These are phyloP conservation scores for Singerocomus rubriflavus DNA, from an alignment of 1,284 basidiomycete species.

Conservation along the genomic window DNA sequence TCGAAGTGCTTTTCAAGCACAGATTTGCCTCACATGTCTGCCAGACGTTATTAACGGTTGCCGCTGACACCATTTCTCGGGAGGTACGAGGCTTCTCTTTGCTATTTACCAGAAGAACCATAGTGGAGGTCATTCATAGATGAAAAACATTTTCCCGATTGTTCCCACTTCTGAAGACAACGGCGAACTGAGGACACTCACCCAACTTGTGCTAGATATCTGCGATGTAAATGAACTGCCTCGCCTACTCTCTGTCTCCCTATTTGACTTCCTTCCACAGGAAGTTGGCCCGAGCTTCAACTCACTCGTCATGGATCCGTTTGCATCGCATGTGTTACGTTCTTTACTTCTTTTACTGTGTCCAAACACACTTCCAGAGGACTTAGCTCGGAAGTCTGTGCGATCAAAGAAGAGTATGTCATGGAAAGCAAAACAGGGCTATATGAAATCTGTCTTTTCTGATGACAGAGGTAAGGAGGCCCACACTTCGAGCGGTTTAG, in stretches of 20 bases:
- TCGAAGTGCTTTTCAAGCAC: constrained; percentile 67
- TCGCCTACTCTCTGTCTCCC: neutral
- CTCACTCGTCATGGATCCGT: constrained; percentile 73
- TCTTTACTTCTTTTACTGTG: constrained; percentile 74
- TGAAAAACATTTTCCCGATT: constrained; percentile 57
- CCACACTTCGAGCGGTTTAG: constrained; percentile 23
- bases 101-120: constrained; percentile 1
- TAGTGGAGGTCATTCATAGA: constrained; percentile 38
- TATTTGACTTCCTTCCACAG: constrained; percentile 36
- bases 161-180: constrained; percentile 47
- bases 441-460: constrained; percentile 69
- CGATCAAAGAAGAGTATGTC: constrained; percentile 76
- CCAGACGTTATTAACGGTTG: constrained; percentile 80
- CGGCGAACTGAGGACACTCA: constrained; percentile 73
- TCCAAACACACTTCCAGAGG: constrained; percentile 45
- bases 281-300: constrained; percentile 67
- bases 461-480: constrained; percentile 44
- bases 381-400: constrained; percentile 38
- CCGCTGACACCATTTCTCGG: constrained; percentile 71
- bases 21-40: constrained; percentile 92
- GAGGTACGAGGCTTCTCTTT: constrained; percentile 52
- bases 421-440: constrained; percentile 74
- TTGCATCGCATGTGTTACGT: constrained; percentile 85
- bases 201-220: constrained; percentile 61
- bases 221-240: constrained; percentile 53